phyloP scores from a whole-genome alignment of 768 basidiomycete genomes.

The Hygrocybe coccinea region DNA sequence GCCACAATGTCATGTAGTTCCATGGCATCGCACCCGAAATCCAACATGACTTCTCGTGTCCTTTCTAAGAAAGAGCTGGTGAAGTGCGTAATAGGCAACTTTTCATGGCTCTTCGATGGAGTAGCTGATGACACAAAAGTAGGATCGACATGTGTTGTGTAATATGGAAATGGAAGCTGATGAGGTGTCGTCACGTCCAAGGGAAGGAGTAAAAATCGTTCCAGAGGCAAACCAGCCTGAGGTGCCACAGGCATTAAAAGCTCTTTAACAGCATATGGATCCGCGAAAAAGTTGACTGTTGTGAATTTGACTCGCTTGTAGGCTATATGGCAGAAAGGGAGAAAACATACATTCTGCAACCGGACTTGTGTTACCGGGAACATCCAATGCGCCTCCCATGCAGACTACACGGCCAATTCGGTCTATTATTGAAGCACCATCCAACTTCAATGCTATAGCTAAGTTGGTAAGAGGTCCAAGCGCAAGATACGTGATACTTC shows the following conservation, averaged over 20 bases:
- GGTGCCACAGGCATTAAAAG: constrained; percentile 45
- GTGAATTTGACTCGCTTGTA: neutral
- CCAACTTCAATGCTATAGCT: constrained; percentile 54
- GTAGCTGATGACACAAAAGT: constrained; percentile 43
- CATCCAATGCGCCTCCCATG: constrained; percentile 93
- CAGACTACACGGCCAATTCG: constrained; percentile 72
- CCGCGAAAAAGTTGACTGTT: constrained; percentile 81
- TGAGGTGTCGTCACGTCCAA: constrained; percentile 82
- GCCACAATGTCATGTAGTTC: constrained; percentile 89
- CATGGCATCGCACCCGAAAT: constrained; percentile 78
- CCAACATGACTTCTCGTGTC: constrained; percentile 69
- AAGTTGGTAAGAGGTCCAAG: constrained; percentile 81
- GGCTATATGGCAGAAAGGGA: constrained; percentile 3
- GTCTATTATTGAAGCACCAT: constrained; percentile 48
- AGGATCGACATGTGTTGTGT: constrained; percentile 57
- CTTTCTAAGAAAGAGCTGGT: constrained; percentile 75
- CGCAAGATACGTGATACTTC: constrained; percentile 64
- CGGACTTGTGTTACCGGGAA: constrained; percentile 81
- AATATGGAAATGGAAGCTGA: constrained; percentile 66
- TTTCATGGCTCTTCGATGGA: constrained; percentile 46
- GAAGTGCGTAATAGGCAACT: constrained; percentile 66
- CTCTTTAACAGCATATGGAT: constrained; percentile 77
- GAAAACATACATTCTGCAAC: constrained; percentile 70
- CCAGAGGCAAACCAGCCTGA: constrained; percentile 49
- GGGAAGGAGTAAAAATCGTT: constrained; percentile 65